Evolutionary conservation across 805 yeast species (phyloP), one percentile per base, ranked within the genome.

Genomic region (Clavispora vitiphila): DNA sequence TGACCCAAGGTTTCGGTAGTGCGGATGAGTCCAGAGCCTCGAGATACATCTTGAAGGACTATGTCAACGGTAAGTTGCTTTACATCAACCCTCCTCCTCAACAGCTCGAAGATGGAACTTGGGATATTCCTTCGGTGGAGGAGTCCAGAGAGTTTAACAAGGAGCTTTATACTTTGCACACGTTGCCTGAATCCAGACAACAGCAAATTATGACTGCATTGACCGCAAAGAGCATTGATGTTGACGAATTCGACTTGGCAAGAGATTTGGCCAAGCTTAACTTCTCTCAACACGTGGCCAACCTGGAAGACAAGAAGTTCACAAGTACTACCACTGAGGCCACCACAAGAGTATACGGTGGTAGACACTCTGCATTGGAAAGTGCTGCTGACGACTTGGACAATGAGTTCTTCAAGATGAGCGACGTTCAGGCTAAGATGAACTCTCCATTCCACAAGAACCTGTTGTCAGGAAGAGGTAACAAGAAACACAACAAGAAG

Each of bases 1-100:
- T 88, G 95, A 86, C 96, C 0, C 97, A 95, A 62, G 95, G 95
- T 58, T 90, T 86, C 58, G 98, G 98, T 58, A 80, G 88, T 52
- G 98, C 99, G 3, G 99, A 93, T 70, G 95, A 89, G 61, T 81
- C 95, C 34, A 77, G 99, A 63, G 96, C 99, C 11, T 81, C 96
- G 32, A 77, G 99, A 61, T 85, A 86, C 53, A 78, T 93, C 40
- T 74, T 93, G 60, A 93, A 93, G 64, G 99, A 93, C 63, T 93
- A 89, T 55, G 97, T 95, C 21, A 86, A 78, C 61, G 99, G 98
- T 50, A 90, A 88, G 61, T 69, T 93, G 43, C 69, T 88, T 37
- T 90, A 76, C 58, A 82, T 86, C 32, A 82, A 80, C 49, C 96
- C 98, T 12, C 99, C 99, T 30, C 98, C 98, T 40, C 52, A 41